These are phyloP conservation scores for Arbutus unedo DNA, from an alignment of 148 eudicot species.

Conservation along the genomic window DNA sequence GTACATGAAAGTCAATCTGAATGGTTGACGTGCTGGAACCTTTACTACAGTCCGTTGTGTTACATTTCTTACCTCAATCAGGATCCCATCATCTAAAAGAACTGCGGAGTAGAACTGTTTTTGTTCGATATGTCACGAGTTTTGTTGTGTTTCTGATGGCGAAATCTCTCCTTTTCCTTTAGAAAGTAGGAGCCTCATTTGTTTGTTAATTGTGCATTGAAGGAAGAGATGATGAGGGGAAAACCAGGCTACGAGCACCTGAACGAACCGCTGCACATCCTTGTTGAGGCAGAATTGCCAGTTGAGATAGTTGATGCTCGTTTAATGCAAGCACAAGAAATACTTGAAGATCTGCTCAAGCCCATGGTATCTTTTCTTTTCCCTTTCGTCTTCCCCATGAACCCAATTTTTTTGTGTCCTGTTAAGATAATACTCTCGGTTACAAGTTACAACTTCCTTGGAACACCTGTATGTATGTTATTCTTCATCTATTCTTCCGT, in stretches of 20 bases:
- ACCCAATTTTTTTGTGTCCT: background rate
- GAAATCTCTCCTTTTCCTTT: background rate
- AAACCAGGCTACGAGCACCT: constrained; percentile 94
- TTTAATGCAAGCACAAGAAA: constrained; percentile 80
- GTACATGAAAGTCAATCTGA: background rate
- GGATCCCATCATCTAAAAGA: background rate
- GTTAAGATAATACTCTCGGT: background rate
- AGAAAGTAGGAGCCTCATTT: background rate
- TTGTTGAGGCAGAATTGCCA: constrained; percentile 88
- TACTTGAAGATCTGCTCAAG: constrained; percentile 82
- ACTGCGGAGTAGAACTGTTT: background rate
- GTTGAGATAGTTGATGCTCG: constrained; percentile 81
- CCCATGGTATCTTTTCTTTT: constrained; percentile 61
- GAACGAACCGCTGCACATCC: constrained; percentile 85
- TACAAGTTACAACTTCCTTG: background rate
- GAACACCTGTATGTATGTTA: background rate
- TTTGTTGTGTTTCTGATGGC: background rate
- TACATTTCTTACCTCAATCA: background rate
- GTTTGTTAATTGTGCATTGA: constrained; percentile 8
- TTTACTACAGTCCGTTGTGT: background rate
- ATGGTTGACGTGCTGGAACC: background rate
- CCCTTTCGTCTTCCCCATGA: background rate
- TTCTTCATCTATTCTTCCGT: background rate
- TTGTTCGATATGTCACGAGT: background rate
- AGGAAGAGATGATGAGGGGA: constrained; percentile 96